Evolutionary conservation across 108 stramenopile species (phyloP).

Genomic region (Cyclotella atomus): DNA sequence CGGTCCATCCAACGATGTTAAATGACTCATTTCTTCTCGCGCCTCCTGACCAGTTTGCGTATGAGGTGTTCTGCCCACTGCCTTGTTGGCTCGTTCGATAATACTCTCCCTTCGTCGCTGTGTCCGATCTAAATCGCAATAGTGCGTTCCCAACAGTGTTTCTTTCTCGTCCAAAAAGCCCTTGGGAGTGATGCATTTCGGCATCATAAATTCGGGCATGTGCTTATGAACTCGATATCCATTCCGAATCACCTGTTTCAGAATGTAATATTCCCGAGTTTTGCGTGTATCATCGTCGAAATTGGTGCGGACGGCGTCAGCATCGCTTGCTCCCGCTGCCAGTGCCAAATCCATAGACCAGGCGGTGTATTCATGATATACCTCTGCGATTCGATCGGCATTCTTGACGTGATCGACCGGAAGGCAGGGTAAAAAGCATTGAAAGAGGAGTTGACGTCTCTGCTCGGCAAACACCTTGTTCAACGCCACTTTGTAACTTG

Average conservation of each 20-base stretch:
- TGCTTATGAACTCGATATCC: slow-evolving; percentile 51
- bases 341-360: slow-evolving; percentile 84
- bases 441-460: slow-evolving; percentile 58
- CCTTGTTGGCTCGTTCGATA: slow-evolving; percentile 5
- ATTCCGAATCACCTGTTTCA: slow-evolving; percentile 64
- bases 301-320: slow-evolving; percentile 73
- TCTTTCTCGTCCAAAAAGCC: slow-evolving; percentile 47
- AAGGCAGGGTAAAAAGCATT: slow-evolving; percentile 26
- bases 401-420: slow-evolving; percentile 45
- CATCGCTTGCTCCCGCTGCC: slow-evolving; percentile 82
- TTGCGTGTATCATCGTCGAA: slow-evolving; percentile 76
- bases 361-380: slow-evolving; percentile 73
- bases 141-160: slow-evolving; percentile 10
- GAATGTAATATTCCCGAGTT: slow-evolving; percentile 77
- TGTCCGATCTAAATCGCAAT: neutral
- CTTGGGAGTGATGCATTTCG: slow-evolving; percentile 44
- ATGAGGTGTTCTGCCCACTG: neutral
- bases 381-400: slow-evolving; percentile 71
- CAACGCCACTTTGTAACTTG: slow-evolving; percentile 67
- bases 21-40: slow-evolving; percentile 46
- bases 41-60: slow-evolving; percentile 26
- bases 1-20: slow-evolving; percentile 35
- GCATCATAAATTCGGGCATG: slow-evolving; percentile 56
- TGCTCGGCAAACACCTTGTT: slow-evolving; percentile 78
- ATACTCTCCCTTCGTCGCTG: neutral